Evolutionary conservation across 2,329 filamentous ascomycete genomes (phyloP).

Genomic region (Bipolaris victoriae): DNA sequence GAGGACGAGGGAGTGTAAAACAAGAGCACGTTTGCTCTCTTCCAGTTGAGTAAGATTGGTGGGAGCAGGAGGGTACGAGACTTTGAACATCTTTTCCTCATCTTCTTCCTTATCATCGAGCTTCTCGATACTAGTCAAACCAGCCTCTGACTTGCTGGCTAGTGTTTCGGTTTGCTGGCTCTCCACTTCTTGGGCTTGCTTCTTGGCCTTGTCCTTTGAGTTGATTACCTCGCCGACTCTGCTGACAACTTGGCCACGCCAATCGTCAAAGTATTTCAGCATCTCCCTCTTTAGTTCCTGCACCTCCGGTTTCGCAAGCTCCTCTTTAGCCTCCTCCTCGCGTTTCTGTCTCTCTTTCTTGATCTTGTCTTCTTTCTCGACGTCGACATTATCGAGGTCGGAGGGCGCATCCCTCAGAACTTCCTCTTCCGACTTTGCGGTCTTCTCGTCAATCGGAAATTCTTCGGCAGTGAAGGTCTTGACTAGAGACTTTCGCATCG

Average conservation of each 20-base stretch:
- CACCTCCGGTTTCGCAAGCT: constrained; percentile 59
- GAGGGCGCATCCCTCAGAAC: constrained; percentile 31
- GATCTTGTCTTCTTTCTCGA: constrained; percentile 41
- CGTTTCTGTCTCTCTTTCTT: constrained; percentile 39
- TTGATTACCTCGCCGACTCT: constrained; percentile 71
- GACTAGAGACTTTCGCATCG: constrained; percentile 54
- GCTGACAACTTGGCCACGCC: constrained; percentile 73
- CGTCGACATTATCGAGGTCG: constrained; percentile 32
- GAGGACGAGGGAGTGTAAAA: constrained; percentile 75
- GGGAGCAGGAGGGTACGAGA: constrained; percentile 53
- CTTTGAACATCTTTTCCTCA: constrained; percentile 49
- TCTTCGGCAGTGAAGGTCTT: constrained; percentile 50
- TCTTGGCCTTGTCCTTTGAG: constrained; percentile 43
- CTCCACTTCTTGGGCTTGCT: constrained; percentile 35
- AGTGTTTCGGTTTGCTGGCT: constrained; percentile 27
- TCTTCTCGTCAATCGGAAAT: constrained; percentile 17
- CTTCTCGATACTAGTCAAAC: constrained; percentile 33
- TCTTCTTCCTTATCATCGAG: constrained; percentile 37
- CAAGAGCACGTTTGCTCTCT: constrained; percentile 66
- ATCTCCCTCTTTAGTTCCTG: constrained; percentile 72
- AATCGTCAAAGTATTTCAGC: constrained; percentile 76
- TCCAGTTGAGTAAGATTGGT: constrained; percentile 61
- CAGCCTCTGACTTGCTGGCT: constrained; percentile 39
- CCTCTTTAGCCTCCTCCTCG: constrained; percentile 51
- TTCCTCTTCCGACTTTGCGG: constrained; percentile 32